Evolutionary conservation across 352 stramenopile genomes (phyloP), one percentile per base, ranked within the genome.

Genomic region (Phytophthora tentaculata): DNA sequence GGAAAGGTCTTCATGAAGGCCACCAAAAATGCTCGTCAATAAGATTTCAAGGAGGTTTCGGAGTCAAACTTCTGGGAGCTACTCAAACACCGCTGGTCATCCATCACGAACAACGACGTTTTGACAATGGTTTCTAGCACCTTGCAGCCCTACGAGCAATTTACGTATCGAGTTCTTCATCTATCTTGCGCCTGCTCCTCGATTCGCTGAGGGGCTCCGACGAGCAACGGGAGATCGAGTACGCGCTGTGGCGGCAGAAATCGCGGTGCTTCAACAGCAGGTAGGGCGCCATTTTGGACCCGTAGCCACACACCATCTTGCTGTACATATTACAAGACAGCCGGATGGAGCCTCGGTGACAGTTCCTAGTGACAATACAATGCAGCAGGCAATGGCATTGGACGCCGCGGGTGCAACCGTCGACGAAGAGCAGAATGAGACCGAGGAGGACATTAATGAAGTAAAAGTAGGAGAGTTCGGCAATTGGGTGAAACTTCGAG

Each of bases 301-400:
- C 8, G 53, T 65, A 41, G 37, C 58, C 5, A 13, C n/a, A 9
- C 47, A 53, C 16, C 23, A 65, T 44, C 48, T 58, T 5, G 32
- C 56, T 37, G 32, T 48, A 3, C 45, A 53, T 3, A 16, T 13
- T 19, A 48, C 48, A 3, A 50, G 16, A 24, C 58, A 58, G 37
- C 58, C 48, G 1, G 48, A 65, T 39, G 32, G 32, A 39, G 2
- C 32, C 3, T 10, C 32, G 10, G 32, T 14, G 32, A 10, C 32
- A 39, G 41, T 59, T 6, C 39, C 49, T 26, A 37, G 2, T n/a
- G 37, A 66, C n/a, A 66, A 66, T 19, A 65, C 57, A 23, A 65
- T 57, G 47, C 32, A 57, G 20, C 47, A 65, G 37, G 57, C 29
- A 22, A 14, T 57, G 28, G 35, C 8, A 3, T 12, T 58, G 13